These are phyloP conservation scores for Paradendryphiella salina DNA, from an alignment of 2,329 filamentous ascomycete species.

Conservation along the genomic window DNA sequence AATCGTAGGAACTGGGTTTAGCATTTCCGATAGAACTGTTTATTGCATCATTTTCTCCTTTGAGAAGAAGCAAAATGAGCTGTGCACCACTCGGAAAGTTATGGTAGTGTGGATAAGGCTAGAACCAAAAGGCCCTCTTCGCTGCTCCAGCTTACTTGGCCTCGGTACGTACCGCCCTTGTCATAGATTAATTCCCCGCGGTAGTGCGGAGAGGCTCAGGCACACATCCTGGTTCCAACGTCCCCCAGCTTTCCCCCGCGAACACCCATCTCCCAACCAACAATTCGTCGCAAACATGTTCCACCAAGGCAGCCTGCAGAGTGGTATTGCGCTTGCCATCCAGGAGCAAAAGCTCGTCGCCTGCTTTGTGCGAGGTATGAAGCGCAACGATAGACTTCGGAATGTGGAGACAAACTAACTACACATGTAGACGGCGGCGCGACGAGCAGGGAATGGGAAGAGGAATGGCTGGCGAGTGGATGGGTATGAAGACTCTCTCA, in stretches of 20 bases:
- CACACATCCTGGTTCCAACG: slow-evolving; percentile 21
- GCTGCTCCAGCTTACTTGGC: slow-evolving; percentile 3
- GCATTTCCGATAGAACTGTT: slow-evolving; percentile 39
- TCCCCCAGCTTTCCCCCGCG: slow-evolving; percentile 24
- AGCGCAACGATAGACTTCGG: slow-evolving; percentile 3
- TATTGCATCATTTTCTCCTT: slow-evolving; percentile 21
- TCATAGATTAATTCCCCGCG: slow-evolving; percentile 17
- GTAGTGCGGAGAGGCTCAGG: slow-evolving; percentile 9
- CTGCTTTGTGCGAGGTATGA: slow-evolving; percentile 77
- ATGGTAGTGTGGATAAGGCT: neutral
- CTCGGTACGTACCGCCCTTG: slow-evolving; percentile 14
- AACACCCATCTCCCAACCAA: slow-evolving; percentile 15
- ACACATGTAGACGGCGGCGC: slow-evolving; percentile 63
- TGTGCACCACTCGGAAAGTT: too few relatives aligned
- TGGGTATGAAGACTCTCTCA: slow-evolving; percentile 31
- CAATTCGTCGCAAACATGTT: slow-evolving; percentile 64
- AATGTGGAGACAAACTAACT: slow-evolving; percentile 18
- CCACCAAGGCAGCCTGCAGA: slow-evolving; percentile 76
- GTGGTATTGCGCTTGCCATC: slow-evolving; percentile 76
- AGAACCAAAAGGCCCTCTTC: neutral
- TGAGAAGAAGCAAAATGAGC: neutral
- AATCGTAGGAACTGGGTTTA: slow-evolving; percentile 28
- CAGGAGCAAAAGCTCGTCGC: slow-evolving; percentile 75
- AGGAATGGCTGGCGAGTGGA: slow-evolving; percentile 60
- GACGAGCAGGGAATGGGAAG: slow-evolving; percentile 73